phyloP scores from a whole-genome alignment of 1,284 basidiomycete genomes.

The Cutaneotrichosporon mucoides region DNA sequence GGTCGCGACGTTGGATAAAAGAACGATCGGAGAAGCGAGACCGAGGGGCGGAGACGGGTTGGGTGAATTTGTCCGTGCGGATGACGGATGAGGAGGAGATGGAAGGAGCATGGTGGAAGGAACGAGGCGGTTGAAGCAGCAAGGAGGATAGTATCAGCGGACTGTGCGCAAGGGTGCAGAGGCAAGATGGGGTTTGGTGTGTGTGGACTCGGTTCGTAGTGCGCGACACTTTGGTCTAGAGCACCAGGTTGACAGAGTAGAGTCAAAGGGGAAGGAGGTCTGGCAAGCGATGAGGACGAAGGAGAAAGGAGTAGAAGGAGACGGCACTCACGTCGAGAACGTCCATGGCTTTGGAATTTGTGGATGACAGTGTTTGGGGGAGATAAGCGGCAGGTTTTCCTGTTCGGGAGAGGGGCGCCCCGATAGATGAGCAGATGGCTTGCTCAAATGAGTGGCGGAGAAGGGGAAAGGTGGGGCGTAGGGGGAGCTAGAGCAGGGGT shows the following conservation, averaged over 20 bases:
- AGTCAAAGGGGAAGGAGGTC: too few species aligned
- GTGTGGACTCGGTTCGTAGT: too few species aligned
- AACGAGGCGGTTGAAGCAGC: not conserved
- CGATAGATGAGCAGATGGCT: too few species aligned
- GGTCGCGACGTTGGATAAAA: not conserved
- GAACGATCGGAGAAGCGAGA: constrained; percentile 3
- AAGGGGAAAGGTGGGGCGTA: too few species aligned
- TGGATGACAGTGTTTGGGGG: not conserved
- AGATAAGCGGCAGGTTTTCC: too few species aligned
- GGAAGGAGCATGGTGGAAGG: too few species aligned
- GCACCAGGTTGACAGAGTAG: too few species aligned
- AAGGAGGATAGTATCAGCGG: not conserved
- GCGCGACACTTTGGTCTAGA: too few species aligned
- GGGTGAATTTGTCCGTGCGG: not conserved
- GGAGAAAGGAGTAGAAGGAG: not conserved
- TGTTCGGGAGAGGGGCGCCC: too few species aligned
- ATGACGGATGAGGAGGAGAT: not conserved
- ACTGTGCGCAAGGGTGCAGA: not conserved
- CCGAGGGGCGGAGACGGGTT: not conserved
- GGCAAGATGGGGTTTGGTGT: too few species aligned
- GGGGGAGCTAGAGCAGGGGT: too few species aligned
- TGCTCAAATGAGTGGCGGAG: too few species aligned
- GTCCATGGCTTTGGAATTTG: constrained; percentile 22
- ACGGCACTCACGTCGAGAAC: constrained; percentile 32
- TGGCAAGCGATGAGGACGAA: not conserved